Evolutionary conservation across 768 basidiomycete genomes (phyloP).

Genomic region (Mycena sanguinolenta): DNA sequence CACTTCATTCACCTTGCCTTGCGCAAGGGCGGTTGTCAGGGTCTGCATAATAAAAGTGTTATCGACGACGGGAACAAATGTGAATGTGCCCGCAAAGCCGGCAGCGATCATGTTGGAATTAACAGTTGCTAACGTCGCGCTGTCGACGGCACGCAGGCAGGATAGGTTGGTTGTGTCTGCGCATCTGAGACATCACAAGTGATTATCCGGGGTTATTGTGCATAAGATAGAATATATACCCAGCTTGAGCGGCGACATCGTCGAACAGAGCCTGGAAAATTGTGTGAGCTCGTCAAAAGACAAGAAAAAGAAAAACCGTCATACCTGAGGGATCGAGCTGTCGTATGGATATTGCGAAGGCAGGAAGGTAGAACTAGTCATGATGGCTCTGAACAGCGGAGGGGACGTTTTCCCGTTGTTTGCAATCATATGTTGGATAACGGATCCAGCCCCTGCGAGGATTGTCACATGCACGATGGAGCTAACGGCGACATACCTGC

Average conservation of each 20-base stretch:
- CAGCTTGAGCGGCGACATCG: neutral
- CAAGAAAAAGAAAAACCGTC: too few relatives aligned
- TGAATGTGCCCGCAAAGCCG: slow-evolving; percentile 39
- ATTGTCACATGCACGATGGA: too few relatives aligned
- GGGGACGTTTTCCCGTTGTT: too few relatives aligned
- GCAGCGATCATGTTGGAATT: slow-evolving; percentile 31
- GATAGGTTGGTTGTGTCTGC: neutral
- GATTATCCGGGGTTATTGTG: slow-evolving; percentile 19
- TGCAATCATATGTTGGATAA: too few relatives aligned
- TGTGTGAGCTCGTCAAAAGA: too few relatives aligned
- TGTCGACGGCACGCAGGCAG: slow-evolving; percentile 15
- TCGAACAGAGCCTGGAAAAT: slow-evolving; percentile 12
- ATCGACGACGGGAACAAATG: slow-evolving; percentile 47
- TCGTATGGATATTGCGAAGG: too few relatives aligned
- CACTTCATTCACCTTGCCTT: slow-evolving; percentile 46
- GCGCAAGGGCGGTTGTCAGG: slow-evolving; percentile 43
- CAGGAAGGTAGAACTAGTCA: too few relatives aligned
- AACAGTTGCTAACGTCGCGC: slow-evolving; percentile 29
- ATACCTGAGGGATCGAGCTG: too few relatives aligned
- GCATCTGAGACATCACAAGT: slow-evolving; percentile 2
- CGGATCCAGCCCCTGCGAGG: too few relatives aligned
- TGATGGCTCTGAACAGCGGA: too few relatives aligned
- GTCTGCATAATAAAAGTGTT: slow-evolving; percentile 46
- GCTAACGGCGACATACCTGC: too few relatives aligned
- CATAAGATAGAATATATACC: neutral